Evolutionary conservation across 2,329 filamentous ascomycete species (phyloP).

Genomic region (Sarocladium kiliense): DNA sequence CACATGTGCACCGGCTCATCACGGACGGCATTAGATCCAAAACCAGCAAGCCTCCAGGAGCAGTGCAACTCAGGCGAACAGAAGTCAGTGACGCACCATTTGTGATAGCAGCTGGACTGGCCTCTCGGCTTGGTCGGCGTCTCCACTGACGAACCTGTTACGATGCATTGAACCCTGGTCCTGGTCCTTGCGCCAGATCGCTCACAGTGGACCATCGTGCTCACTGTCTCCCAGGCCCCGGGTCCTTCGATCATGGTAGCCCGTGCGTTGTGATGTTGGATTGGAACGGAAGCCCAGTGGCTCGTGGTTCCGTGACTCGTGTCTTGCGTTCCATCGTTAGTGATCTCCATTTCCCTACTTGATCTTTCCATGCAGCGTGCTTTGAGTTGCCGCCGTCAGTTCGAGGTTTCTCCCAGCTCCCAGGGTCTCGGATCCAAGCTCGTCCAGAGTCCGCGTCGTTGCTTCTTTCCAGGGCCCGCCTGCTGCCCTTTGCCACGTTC

Average conservation of each 20-base stretch:
- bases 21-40: too few species aligned
- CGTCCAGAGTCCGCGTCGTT: neutral
- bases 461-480: neutral
- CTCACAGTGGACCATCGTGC: neutral
- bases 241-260: neutral
- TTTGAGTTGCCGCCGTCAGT: too few species aligned
- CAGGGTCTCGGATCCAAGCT: slow-evolving; percentile 2
- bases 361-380: too few species aligned
- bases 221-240: neutral
- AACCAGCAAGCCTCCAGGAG: neutral
- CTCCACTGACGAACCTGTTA: neutral
- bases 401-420: neutral
- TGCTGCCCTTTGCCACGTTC: neutral
- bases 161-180: neutral
- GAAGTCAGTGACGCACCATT: neutral
- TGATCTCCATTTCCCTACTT: too few species aligned
- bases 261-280: neutral
- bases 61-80: neutral
- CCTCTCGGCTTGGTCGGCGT: neutral
- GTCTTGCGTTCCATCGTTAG: neutral
- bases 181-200: neutral
- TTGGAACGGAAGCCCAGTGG: neutral
- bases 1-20: neutral
- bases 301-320: neutral
- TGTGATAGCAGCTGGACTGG: neutral